phyloP scores from a whole-genome alignment of 208 protist genomes.

The Crithidia bombi region DNA sequence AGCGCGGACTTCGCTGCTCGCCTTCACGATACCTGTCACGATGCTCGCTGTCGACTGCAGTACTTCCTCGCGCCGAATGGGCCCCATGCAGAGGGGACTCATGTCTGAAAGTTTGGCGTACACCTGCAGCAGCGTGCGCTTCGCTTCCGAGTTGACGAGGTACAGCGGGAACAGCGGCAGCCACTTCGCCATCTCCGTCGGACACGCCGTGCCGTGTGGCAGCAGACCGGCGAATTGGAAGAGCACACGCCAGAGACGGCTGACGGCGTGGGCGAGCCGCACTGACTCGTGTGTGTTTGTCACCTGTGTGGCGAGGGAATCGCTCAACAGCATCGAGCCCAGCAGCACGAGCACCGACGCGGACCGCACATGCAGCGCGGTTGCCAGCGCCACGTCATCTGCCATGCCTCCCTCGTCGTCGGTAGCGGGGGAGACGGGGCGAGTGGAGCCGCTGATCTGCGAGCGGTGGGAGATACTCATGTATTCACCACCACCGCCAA shows the following conservation, averaged over 20 bases:
- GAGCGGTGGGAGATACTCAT: slow-evolving; percentile 6
- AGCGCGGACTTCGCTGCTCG: background rate
- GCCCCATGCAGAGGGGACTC: slow-evolving; percentile 24
- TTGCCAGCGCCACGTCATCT: slow-evolving; percentile 55
- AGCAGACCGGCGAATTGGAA: slow-evolving; percentile 65
- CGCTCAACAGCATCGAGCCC: slow-evolving; percentile 16
- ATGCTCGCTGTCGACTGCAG: slow-evolving; percentile 29
- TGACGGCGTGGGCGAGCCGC: slow-evolving; percentile 21
- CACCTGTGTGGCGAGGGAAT: slow-evolving; percentile 12
- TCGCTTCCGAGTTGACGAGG: slow-evolving; percentile 41
- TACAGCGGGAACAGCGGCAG: slow-evolving; percentile 65
- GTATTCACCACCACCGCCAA: background rate
- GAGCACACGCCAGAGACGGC: slow-evolving; percentile 43
- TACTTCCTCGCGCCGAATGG: slow-evolving; percentile 41
- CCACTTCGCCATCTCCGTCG: slow-evolving; percentile 50
- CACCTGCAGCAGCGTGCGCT: slow-evolving; percentile 48
- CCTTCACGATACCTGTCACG: background rate
- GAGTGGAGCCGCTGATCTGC: background rate
- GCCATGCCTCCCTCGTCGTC: slow-evolving; percentile 2
- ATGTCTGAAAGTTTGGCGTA: slow-evolving; percentile 36
- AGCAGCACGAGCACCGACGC: slow-evolving; percentile 42
- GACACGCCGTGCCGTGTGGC: slow-evolving; percentile 47
- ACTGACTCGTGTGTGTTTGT: slow-evolving; percentile 5
- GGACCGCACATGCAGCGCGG: slow-evolving; percentile 43
- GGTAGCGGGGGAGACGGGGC: background rate